Evolutionary conservation across 352 stramenopile genomes (phyloP), one percentile per base, ranked within the genome.

Genomic region (Aphanomyces invadans): DNA sequence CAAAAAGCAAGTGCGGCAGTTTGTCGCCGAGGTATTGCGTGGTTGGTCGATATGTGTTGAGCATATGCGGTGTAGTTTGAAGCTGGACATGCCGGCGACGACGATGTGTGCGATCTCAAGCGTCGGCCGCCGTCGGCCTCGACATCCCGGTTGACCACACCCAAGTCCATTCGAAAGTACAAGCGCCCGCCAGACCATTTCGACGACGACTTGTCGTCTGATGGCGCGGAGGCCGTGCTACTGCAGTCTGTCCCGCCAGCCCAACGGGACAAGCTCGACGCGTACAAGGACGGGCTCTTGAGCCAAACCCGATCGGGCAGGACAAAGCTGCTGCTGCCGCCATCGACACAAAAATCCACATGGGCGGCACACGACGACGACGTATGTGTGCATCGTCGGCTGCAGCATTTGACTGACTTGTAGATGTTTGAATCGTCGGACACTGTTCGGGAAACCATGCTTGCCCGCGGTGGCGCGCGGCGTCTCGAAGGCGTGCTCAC

Each of bases 1-100:
- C 38, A 64, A 64, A 28, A 64, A 51, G 17, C 55, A 64, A 52
- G 38, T 64, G 36, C 55, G 55, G 5, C 55, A 64, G n/a, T 64
- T 64, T 36, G 55, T 64, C 4, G 31, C 36, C 21, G 28, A 64
- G 4, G 55, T 64, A 64, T 7, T 42, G 15, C 36, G 7, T 15
- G 36, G 7, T 7, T 42, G 15, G 7, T 42, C 7, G 36, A 7
- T 42, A 42, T 42, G 7, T 31, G 10, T 32, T 26, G 49, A 57
- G 21, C 10, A 38, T 3, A 11, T 32, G 48, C 2, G 23, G 19
- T 19, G 21, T 12, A 44, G 53, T 29, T 31, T 23, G 53, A 44
- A 25, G 26, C 53, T 15, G 31, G 29, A 28, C n/a, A 48, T 46
- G 53, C 7, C 21, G 45, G 45, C 45, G 45, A 26, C 23, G 53